These are phyloP conservation scores for Cordia subcordata DNA, from an alignment of 257 asterid genomes.

Conservation along the genomic window DNA sequence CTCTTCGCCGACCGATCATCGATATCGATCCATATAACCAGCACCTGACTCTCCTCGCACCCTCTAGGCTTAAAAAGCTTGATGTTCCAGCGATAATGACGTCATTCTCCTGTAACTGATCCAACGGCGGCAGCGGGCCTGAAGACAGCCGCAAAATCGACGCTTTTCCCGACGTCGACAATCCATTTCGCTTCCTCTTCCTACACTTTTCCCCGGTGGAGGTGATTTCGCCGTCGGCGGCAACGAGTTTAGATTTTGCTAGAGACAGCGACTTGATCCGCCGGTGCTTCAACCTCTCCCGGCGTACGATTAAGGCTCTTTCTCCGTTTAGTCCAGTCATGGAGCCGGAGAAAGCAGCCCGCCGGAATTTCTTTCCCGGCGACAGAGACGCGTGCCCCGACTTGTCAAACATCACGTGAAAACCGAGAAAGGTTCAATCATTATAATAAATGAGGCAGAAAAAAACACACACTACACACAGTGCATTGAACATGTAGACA, in stretches of 20 bases:
- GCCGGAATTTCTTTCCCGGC: neutral
- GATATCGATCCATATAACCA: slow-evolving; percentile 40
- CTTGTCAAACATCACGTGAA: neutral
- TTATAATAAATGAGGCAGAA: too few relatives aligned
- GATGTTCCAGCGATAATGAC: neutral
- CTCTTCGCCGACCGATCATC: slow-evolving; percentile 57
- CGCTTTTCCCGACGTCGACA: neutral
- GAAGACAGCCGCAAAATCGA: neutral
- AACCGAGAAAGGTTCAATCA: too few relatives aligned
- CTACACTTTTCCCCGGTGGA: neutral
- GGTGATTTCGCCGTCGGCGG: neutral
- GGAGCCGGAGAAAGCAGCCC: neutral
- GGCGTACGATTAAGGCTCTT: slow-evolving; percentile 13
- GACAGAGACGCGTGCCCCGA: neutral
- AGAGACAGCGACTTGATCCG: neutral
- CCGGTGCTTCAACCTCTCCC: slow-evolving; percentile 22
- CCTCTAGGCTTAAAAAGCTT: slow-evolving; percentile 6
- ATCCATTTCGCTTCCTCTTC: slow-evolving; percentile 20
- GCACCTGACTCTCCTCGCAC: slow-evolving; percentile 2
- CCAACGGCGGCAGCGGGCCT: neutral
- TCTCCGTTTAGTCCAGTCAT: neutral
- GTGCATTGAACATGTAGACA: neutral
- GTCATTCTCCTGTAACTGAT: slow-evolving; percentile 2
- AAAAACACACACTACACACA: neutral
- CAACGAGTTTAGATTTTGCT: neutral